Conservation (phyloP, 2,329 filamentous ascomycete genomes). For the Colletotrichum gloeosporioides region DNA sequence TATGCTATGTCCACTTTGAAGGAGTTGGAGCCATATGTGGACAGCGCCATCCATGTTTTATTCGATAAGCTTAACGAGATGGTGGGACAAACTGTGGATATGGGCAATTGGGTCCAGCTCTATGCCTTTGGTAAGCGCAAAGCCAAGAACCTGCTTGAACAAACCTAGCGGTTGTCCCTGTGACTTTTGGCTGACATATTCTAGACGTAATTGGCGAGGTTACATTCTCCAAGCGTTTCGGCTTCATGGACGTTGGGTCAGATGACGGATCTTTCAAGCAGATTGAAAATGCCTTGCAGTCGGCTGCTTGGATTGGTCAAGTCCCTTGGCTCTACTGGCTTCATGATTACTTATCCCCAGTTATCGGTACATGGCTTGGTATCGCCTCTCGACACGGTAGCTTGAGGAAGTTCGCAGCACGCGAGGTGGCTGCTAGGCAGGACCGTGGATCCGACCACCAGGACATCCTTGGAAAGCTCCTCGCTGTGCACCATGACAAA, state of each 20-base stretch:
- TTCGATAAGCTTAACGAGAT: neutral
- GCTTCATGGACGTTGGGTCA: conserved; percentile 1
- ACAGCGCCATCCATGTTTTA: neutral
- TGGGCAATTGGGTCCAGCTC: conserved; percentile 10
- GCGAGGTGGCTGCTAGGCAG: neutral
- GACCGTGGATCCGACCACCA: conserved; percentile 3
- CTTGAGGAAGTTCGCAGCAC: neutral
- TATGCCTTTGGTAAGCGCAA: conserved; percentile 1
- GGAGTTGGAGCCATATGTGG: conserved; percentile 3
- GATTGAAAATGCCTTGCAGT: neutral
- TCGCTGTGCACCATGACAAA: neutral
- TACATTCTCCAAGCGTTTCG: conserved; percentile 5
- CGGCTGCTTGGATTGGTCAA: conserved; percentile 4
- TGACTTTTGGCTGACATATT: neutral
- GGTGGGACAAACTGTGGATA: neutral
- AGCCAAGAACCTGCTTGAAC: neutral
- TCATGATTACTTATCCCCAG: neutral
- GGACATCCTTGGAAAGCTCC: neutral
- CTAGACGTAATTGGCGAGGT: conserved; percentile 1
- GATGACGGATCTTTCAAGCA: conserved; percentile 6
- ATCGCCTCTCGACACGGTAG: neutral
- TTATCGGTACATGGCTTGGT: neutral
- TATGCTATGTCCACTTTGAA: conserved; percentile 2
- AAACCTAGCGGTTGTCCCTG: neutral
- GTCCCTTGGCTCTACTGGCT: conserved; percentile 9